Percentiles rank a stretch among this genome's conserved stretches.
phyloP scores from a whole-genome alignment of 352 stramenopile genomes.

The Globisporangium iwayamae region DNA sequence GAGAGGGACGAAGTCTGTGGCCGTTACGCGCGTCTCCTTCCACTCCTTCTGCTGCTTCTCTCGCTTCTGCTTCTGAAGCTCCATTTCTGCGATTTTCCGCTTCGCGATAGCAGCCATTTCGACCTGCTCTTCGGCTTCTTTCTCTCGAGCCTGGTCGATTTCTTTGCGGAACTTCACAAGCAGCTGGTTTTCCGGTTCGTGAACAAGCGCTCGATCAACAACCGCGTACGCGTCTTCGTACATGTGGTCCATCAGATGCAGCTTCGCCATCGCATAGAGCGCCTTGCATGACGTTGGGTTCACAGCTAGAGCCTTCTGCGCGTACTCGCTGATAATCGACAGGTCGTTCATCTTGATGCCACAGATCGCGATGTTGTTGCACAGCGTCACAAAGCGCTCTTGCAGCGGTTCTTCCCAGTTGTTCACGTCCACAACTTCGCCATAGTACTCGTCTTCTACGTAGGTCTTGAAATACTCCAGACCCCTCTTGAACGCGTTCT shows the following conservation, averaged over 20 bases:
- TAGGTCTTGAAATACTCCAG: slow-evolving; percentile 34
- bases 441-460: slow-evolving; percentile 50
- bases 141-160: slow-evolving; percentile 33
- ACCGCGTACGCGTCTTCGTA: slow-evolving; percentile 44
- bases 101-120: slow-evolving; percentile 36
- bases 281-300: slow-evolving; percentile 51
- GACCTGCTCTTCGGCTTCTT: slow-evolving; percentile 23
- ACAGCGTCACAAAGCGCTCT: slow-evolving; percentile 58
- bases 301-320: slow-evolving; percentile 48
- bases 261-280: slow-evolving; percentile 65
- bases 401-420: slow-evolving; percentile 46
- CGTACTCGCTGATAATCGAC: slow-evolving; percentile 54
- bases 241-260: slow-evolving; percentile 56
- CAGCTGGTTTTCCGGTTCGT: slow-evolving; percentile 40
- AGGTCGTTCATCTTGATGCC: slow-evolving; percentile 61
- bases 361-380: slow-evolving; percentile 76
- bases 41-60: slow-evolving; percentile 47
- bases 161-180: slow-evolving; percentile 48
- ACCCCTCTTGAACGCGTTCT: slow-evolving; percentile 63
- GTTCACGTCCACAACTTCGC: slow-evolving; percentile 20
- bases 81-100: slow-evolving; percentile 34
- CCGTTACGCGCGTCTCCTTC: slow-evolving; percentile 27
- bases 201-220: slow-evolving; percentile 31
- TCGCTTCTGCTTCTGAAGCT: slow-evolving; percentile 18
- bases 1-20: slow-evolving; percentile 34